Evolutionary conservation across 2,329 filamentous ascomycete genomes (phyloP), one percentile per base, ranked within the genome.

Genomic region (Rhytidhysteron rufulum): DNA sequence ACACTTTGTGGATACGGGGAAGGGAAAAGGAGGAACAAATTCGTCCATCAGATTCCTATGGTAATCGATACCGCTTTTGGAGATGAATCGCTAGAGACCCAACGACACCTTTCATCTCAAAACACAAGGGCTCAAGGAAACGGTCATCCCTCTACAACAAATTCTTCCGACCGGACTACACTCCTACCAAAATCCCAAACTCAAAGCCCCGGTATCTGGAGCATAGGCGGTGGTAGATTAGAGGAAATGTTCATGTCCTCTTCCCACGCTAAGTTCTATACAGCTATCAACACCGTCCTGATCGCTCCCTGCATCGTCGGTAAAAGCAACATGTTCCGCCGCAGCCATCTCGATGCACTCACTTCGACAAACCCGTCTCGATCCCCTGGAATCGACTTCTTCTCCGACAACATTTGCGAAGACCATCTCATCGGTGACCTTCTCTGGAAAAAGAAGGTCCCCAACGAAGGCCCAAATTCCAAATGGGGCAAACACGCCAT

Each of bases 261-360:
- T 0, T 82, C 88, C 0, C 93, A 98, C 64, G 88, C 89, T 53
- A 98, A 98, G 62, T 97, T 98, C 74, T 98, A 98, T 70, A 85
- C 85, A 7, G 93, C 91, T 45, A 98, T 98, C 75, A 97, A 97
- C 67, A 87, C 88, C 0, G 88, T 96, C 13, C 78, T 86, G 3
- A 70, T 97, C 38, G 93, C 93, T 0, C 93, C 94, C 7, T 98
- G 93, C 66, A 85, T 95, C 42, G 85, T 97, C 17, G 93, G 93
- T 37, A 98, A 98, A 70, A 95, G 88, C 57, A 97, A 94, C 69
- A 97, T 98, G 90, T 98, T 97, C 68, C 86, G 93, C 43, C 87
- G 86, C 46, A 87, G 88, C 0, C 91, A 98, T 56, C 80, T 98
- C 25, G 80, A 96, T 65, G 77, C 78, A 49, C 78, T 93, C 7